These are phyloP conservation scores for Boletellus emodensis DNA, from an alignment of 768 basidiomycete genomes.

Conservation along the genomic window DNA sequence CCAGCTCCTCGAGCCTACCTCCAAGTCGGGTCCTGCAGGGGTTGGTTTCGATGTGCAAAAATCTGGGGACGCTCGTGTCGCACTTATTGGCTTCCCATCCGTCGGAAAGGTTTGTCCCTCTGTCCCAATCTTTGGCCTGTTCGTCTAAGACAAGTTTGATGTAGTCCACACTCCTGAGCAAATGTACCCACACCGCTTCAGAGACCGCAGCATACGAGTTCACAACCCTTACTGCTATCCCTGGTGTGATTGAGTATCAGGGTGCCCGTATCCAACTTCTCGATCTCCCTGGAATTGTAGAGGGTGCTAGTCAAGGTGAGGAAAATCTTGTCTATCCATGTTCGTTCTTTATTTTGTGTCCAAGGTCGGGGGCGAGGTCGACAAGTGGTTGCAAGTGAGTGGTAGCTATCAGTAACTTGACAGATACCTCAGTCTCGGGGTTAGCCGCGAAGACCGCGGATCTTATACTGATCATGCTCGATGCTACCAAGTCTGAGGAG, in stretches of 20 bases:
- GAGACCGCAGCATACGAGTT: constrained; percentile 93
- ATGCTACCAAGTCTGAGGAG: constrained; percentile 90
- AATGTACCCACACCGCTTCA: constrained; percentile 87
- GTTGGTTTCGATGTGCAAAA: constrained; percentile 88
- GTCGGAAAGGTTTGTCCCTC: constrained; percentile 67
- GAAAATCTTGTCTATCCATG: not conserved
- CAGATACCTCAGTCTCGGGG: constrained; percentile 5
- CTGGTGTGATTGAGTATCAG: constrained; percentile 94
- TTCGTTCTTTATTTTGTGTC: not conserved
- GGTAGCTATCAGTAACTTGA: not conserved
- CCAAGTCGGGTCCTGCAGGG: constrained; percentile 77
- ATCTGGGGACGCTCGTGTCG: constrained; percentile 85
- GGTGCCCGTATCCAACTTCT: constrained; percentile 91
- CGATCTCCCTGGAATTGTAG: constrained; percentile 94
- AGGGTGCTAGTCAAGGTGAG: constrained; percentile 78
- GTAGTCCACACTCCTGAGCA: constrained; percentile 87
- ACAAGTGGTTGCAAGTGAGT: constrained; percentile 87
- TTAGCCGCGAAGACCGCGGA: constrained; percentile 86
- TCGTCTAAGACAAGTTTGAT: constrained; percentile 4
- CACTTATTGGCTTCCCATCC: constrained; percentile 93
- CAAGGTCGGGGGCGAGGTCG: constrained; percentile 84
- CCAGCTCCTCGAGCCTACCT: constrained; percentile 86
- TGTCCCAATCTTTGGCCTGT: not conserved
- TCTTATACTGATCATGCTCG: constrained; percentile 88
- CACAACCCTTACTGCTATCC: constrained; percentile 92